Base-by-base conservation (phyloP, 1,284 basidiomycete genomes). In the Apiotrichum sp. region DNA sequence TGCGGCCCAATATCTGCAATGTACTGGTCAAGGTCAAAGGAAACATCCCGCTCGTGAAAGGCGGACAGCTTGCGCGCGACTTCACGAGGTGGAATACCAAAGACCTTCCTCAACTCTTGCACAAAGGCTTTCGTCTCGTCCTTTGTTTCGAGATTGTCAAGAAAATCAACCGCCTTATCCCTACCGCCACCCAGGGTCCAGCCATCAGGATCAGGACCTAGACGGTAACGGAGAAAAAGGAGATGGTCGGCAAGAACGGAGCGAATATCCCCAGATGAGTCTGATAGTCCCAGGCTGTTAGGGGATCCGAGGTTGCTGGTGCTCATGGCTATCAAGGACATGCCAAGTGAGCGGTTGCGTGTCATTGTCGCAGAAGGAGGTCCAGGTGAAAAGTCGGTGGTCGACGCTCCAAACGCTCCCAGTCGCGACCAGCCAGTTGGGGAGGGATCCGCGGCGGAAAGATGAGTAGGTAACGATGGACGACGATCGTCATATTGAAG, bases 11-110 rank as follows among this genome's bases (percentile, higher is more conserved):
- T 62, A 41, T 68, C 67, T 11, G 54, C 56, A 35, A 69, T 52
- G 50, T 69, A 72, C 44, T 65, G 60, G n/a, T 70, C 70, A 6
- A 72, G 56, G 52, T 72, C 69, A 49, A 69, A 67, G 6, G 66
- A 65, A 5, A 50, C 55, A 41, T 62, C 59, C 13, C 63, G 62
- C 56, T 60, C 49, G 40, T 58, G 60, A 11, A 56, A 39, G 4
- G 38, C 11, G 9, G 45, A 3, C 16, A 41, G 31, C 8, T 11
- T n/a, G 5, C 9, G 22, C 22, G n/a, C 22, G 4, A 4, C 6
- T 14, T 33, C 32, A 22, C 22, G 31, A 3, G 32, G 36, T 4
- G 4, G 49, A 10, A 53, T 44, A 10, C 39, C 50, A 22, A 57
- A 56, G 1, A 45, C 42, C 10, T 33, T 10, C 3, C 50, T 39